Conservation (phyloP, 345 rosid species). For the Lepidium sativum region DNA sequence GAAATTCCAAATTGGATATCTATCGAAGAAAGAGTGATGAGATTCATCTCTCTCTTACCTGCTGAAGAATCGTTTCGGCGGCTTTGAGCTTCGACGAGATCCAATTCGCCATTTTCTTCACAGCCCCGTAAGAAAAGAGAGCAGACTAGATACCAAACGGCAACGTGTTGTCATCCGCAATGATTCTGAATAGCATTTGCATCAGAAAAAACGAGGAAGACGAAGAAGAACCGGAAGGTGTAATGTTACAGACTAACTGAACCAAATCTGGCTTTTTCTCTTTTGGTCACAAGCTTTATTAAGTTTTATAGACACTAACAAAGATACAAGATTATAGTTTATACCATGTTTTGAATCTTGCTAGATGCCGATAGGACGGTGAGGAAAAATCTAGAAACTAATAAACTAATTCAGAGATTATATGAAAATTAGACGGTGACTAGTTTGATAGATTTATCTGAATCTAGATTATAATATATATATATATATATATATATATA, state of each 20-base stretch:
- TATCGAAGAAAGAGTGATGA: not conserved
- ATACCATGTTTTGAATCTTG: no score
- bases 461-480: no score
- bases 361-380: no score
- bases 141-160: not conserved
- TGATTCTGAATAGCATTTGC: conserved; percentile 2
- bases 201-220: conserved; percentile 10
- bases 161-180: not conserved
- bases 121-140: not conserved
- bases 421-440: no score
- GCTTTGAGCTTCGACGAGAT: conserved; percentile 91
- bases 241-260: not conserved
- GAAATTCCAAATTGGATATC: not conserved
- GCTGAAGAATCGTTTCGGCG: conserved; percentile 78
- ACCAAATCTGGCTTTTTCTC: no score
- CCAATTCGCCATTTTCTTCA: conserved; percentile 72
- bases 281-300: no score
- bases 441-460: no score
- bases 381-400: no score
- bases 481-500: no score
- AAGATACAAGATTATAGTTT: no score
- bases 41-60: conserved; percentile 33
- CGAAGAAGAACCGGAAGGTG: not conserved
- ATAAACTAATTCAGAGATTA: no score
- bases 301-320: no score